Percentiles rank a stretch among this genome's conserved stretches.
phyloP scores from a whole-genome alignment of 2,329 filamentous ascomycete species.

The Alternaria gaisen region DNA sequence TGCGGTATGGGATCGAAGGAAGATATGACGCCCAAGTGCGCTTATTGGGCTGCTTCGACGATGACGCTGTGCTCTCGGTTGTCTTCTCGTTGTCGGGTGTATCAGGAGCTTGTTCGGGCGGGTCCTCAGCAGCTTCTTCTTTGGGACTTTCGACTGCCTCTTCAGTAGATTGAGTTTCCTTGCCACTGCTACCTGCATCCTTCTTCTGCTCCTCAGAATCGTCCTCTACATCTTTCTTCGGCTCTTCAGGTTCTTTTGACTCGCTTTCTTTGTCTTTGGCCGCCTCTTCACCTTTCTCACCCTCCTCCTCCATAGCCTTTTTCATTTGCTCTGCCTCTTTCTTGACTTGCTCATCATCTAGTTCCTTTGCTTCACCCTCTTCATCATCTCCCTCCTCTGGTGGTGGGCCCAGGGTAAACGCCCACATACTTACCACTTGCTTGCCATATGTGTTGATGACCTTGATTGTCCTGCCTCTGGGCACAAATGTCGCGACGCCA shows the following conservation, averaged over 20 bases:
- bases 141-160: constrained; percentile 21
- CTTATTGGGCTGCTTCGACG: constrained; percentile 33
- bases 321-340: constrained; percentile 34
- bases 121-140: constrained; percentile 31
- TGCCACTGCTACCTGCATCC: constrained; percentile 9
- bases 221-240: constrained; percentile 15
- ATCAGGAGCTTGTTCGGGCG: constrained; percentile 44
- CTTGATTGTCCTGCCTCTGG: constrained; percentile 58
- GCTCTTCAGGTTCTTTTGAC: background rate
- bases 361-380: constrained; percentile 28
- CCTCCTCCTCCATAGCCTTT: constrained; percentile 28
- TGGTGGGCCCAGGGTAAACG: constrained; percentile 57
- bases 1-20: constrained; percentile 50
- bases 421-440: constrained; percentile 61
- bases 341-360: constrained; percentile 39
- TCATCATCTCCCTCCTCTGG: constrained; percentile 49
- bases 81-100: constrained; percentile 26
- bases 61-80: constrained; percentile 17
- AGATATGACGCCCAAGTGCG: constrained; percentile 52
- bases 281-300: constrained; percentile 14
- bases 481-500: constrained; percentile 61
- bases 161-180: constrained; percentile 14
- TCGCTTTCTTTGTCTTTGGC: constrained; percentile 9
- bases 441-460: constrained; percentile 62
- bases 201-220: constrained; percentile 2